These are phyloP conservation scores for Staphylotrichum longicolle DNA, from an alignment of 495 filamentous ascomycete species.

Conservation along the genomic window DNA sequence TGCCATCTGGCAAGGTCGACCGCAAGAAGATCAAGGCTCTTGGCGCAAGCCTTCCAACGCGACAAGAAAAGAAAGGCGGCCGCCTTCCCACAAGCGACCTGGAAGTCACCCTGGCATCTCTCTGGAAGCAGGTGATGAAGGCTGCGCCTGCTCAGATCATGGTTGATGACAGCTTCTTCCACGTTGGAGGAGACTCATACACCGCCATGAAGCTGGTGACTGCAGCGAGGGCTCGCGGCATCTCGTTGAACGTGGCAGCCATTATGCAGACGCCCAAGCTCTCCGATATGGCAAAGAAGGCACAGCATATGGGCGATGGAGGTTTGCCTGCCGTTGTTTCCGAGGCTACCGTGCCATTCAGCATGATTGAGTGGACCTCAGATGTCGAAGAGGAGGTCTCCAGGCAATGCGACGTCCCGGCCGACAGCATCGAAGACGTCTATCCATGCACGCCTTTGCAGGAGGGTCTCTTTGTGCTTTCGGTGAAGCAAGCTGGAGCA, in stretches of 20 bases:
- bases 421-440: conserved; percentile 51
- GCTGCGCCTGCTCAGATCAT: conserved; percentile 28
- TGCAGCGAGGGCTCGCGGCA: conserved; percentile 37
- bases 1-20: conserved; percentile 61
- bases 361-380: conserved; percentile 25
- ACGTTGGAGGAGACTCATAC: conserved; percentile 54
- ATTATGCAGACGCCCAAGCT: conserved; percentile 46
- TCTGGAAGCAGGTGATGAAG: conserved; percentile 36
- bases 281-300: conserved; percentile 37
- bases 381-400: conserved; percentile 15
- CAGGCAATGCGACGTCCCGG: conserved; percentile 8
- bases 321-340: not conserved
- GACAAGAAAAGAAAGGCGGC: conserved; percentile 21
- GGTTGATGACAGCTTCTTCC: conserved; percentile 52
- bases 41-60: conserved; percentile 37
- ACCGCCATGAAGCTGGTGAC: conserved; percentile 54
- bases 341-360: not conserved
- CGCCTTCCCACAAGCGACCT: conserved; percentile 29
- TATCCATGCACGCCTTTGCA: conserved; percentile 73
- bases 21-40: conserved; percentile 53
- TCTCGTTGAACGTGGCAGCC: conserved; percentile 44
- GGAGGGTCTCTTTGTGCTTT: conserved; percentile 64
- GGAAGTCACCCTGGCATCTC: conserved; percentile 30
- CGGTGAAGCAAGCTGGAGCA: conserved; percentile 53
- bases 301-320: conserved; percentile 5